Evolutionary conservation across 768 basidiomycete species (phyloP), one percentile per base, ranked within the genome.

Genomic region (Dioszegia hungarica): DNA sequence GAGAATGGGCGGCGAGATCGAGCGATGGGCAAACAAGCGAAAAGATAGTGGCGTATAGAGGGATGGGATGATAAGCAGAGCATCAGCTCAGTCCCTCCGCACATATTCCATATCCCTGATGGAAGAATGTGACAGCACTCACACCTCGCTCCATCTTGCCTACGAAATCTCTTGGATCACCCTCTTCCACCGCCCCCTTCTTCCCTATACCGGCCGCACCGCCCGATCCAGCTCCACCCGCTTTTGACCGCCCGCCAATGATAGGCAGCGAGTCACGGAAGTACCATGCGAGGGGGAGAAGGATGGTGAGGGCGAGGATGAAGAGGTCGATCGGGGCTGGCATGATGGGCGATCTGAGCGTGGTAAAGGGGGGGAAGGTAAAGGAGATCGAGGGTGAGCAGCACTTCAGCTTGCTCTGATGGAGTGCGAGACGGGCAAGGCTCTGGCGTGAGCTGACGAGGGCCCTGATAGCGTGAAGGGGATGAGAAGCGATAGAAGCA

Each of bases 101-200:
- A 43, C 2, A 27, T n/a, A n/a, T n/a, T n/a, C n/a, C n/a, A n/a
- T n/a, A n/a, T n/a, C n/a, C n/a, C n/a, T n/a, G n/a, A n/a, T n/a
- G n/a, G n/a, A n/a, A n/a, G n/a, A 40, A 12, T n/a, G 2, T 19
- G 11, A 29, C 1, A 1, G n/a, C 12, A 82, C 89, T 75, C 78
- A 97, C 94, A 37, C 84, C 86, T 59, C 87, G 85, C 79, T 91
- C 88, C 90, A 97, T 92, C 80, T 93, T 93, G 12, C 85, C 84
- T 38, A 95, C 82, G 72, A 95, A 95, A 76, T 98, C 91, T 40
- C 93, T 81, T n/a, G 92, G 90, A 70, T 95, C 90, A 1, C 85
- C 87, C 56, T 82, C 83, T 79, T 86, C 86, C 36, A 79, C 71
- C 12, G 34, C 49, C 14, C 47, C 47, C 53, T 59, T 73, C 0